Evolutionary conservation across 495 filamentous ascomycete genomes (phyloP).

Genomic region (Penicillium ucsense): DNA sequence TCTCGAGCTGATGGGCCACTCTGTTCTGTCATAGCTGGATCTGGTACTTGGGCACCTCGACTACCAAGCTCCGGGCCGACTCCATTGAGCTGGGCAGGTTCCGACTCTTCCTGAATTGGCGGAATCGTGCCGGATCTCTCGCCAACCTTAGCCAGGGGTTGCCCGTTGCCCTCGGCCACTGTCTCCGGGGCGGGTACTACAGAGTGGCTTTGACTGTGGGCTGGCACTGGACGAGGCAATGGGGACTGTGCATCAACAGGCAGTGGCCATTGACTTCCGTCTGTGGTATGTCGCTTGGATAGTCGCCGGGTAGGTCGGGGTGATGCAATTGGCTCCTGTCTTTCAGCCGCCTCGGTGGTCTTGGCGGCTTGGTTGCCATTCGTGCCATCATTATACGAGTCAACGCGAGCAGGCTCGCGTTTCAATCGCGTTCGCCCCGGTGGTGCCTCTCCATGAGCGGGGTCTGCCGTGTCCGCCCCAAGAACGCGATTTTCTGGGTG

Average conservation of each 20-base stretch:
- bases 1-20: constrained; percentile 13
- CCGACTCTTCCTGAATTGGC: constrained; percentile 7
- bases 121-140: constrained; percentile 2
- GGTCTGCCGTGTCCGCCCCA: constrained; percentile 20
- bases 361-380: constrained; percentile 9
- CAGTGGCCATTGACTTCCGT: constrained; percentile 24
- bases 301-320: constrained; percentile 23
- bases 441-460: constrained; percentile 23
- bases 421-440: constrained; percentile 28
- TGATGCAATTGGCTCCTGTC: constrained; percentile 7
- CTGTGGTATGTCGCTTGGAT: constrained; percentile 13
- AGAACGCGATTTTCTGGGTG: constrained; percentile 23
- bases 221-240: constrained; percentile 6
- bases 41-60: constrained; percentile 13
- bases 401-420: constrained; percentile 15
- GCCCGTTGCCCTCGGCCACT: constrained; percentile 1
- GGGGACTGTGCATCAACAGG: constrained; percentile 6
- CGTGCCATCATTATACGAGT: constrained; percentile 9
- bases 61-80: neutral
- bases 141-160: constrained; percentile 3
- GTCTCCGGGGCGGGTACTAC: constrained; percentile 4
- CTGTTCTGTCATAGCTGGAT: constrained; percentile 8
- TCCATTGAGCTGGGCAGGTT: constrained; percentile 4
- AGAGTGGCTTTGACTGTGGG: constrained; percentile 6
- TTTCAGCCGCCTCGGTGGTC: constrained; percentile 9